These are phyloP conservation scores for Panicum hallii DNA, from an alignment of 202 grass and related monocot genomes.

Conservation along the genomic window DNA sequence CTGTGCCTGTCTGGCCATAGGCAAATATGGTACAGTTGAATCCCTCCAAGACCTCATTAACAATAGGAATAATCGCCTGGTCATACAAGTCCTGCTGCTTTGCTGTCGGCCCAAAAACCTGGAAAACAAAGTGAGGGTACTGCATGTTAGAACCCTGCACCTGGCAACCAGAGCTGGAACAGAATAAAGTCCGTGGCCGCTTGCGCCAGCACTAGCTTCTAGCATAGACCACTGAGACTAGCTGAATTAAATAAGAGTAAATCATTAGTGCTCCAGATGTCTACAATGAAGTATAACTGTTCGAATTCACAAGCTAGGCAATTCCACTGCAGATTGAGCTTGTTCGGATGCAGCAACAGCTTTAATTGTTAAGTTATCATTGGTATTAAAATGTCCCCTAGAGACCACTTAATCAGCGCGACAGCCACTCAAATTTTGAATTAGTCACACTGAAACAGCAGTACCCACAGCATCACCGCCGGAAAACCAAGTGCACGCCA, in stretches of 20 bases:
- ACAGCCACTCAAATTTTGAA: not conserved
- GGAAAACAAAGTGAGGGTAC: not conserved
- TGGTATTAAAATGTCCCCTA: not conserved
- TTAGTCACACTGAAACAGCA: not conserved
- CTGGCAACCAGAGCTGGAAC: not conserved
- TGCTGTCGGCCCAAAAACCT: constrained; percentile 89
- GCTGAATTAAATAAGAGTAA: not conserved
- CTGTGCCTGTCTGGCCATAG: constrained; percentile 94
- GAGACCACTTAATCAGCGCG: not conserved
- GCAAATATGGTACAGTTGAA: constrained; percentile 99
- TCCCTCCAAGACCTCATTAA: constrained; percentile 94
- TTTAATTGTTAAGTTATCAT: not conserved
- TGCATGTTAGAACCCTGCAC: not conserved
- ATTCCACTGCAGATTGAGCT: not conserved
- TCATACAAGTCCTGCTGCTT: constrained; percentile 87
- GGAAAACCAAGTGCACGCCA: not conserved
- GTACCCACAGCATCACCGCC: not conserved
- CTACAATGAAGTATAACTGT: not conserved
- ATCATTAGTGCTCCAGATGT: not conserved
- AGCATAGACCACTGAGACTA: not conserved
- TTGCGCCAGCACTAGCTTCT: not conserved
- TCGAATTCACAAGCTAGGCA: not conserved
- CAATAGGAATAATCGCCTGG: constrained; percentile 93
- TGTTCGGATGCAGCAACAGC: not conserved
- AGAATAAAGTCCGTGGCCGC: not conserved